phyloP scores from a whole-genome alignment of 495 filamentous ascomycete genomes.

The Opeltia flavorubescens region DNA sequence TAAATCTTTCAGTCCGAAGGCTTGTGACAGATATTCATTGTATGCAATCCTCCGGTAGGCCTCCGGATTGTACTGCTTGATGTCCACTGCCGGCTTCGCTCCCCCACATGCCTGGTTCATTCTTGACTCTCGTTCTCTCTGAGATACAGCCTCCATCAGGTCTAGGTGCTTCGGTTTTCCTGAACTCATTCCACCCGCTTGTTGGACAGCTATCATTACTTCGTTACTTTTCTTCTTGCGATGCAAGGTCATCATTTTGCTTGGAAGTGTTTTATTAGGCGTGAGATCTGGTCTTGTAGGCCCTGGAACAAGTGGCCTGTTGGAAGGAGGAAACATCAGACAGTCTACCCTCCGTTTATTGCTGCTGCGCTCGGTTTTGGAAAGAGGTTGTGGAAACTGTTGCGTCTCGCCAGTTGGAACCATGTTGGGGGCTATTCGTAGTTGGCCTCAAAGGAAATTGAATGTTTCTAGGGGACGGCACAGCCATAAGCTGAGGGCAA shows the following conservation, averaged over 20 bases:
- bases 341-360: slow-evolving; percentile 9
- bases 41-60: slow-evolving; percentile 14
- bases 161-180: slow-evolving; percentile 13
- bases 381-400: slow-evolving; percentile 10
- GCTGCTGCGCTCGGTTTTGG: slow-evolving; percentile 12
- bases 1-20: slow-evolving; percentile 9
- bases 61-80: slow-evolving; percentile 1
- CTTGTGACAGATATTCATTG: slow-evolving; percentile 15
- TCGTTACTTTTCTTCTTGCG: slow-evolving; percentile 14
- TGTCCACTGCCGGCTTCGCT: slow-evolving; percentile 5
- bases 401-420: slow-evolving; percentile 7
- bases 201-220: slow-evolving; percentile 1
- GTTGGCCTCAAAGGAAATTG: slow-evolving; percentile 1
- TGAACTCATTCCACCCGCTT: slow-evolving; percentile 2
- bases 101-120: background rate
- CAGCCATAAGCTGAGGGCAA: slow-evolving; percentile 1
- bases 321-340: slow-evolving; percentile 8
- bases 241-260: slow-evolving; percentile 15
- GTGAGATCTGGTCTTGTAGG: slow-evolving; percentile 3
- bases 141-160: slow-evolving; percentile 13
- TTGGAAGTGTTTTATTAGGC: slow-evolving; percentile 5
- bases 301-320: slow-evolving; percentile 5
- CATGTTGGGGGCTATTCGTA: slow-evolving; percentile 10
- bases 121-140: slow-evolving; percentile 11
- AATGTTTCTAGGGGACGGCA: slow-evolving; percentile 3